Evolutionary conservation across 768 basidiomycete genomes (phyloP).

Genomic region (Auricularia heimuer): DNA sequence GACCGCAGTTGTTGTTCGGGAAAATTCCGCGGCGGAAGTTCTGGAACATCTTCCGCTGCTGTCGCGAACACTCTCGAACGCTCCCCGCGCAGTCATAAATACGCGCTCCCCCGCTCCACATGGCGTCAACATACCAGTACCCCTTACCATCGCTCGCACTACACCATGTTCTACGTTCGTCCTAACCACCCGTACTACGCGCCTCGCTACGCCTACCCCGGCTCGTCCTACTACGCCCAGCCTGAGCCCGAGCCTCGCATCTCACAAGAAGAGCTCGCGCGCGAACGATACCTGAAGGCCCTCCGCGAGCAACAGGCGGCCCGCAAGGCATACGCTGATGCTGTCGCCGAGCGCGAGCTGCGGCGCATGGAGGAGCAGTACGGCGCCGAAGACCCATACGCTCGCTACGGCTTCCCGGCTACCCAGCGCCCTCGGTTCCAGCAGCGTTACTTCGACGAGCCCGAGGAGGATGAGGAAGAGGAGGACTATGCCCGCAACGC

Average conservation of each 20-base stretch:
- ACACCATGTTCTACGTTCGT: neutral
- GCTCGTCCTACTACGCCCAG: too few species aligned
- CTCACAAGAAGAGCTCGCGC: neutral
- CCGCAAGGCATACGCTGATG: neutral
- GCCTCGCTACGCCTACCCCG: neutral
- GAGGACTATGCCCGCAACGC: too few species aligned
- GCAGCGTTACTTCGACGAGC: neutral
- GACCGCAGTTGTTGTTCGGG: too few species aligned
- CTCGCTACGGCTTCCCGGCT: neutral
- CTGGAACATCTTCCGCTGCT: too few species aligned
- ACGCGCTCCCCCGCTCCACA: neutral
- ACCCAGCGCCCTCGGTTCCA: neutral
- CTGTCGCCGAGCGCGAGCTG: neutral
- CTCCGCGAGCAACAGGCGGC: neutral
- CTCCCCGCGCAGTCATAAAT: neutral
- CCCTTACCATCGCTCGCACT: neutral
- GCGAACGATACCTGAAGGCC: neutral
- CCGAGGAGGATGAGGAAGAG: neutral
- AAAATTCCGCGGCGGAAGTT: too few species aligned
- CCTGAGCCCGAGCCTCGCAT: neutral
- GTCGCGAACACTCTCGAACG: too few species aligned
- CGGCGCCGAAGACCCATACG: neutral
- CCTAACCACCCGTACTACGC: neutral
- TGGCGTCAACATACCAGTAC: neutral
- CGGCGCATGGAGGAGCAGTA: neutral